Conservation (phyloP, 2,329 filamentous ascomycete genomes). For the Trichoderma brevicompactum region DNA sequence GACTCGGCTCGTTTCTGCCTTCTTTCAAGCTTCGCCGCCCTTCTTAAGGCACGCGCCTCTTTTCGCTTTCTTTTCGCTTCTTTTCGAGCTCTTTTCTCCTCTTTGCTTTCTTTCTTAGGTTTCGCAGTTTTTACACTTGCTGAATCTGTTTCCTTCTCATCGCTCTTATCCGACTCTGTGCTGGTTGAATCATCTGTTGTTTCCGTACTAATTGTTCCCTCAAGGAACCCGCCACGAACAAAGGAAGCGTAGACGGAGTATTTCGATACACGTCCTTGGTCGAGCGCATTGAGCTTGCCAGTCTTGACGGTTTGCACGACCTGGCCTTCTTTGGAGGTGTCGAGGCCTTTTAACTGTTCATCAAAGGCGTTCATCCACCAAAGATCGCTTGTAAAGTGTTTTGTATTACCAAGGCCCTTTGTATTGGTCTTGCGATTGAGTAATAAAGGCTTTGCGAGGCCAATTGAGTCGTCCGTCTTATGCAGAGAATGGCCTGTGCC, state of each 20-base stretch:
- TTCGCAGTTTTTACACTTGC: constrained; percentile 28
- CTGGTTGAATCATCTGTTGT: constrained; percentile 37
- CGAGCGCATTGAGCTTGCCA: constrained; percentile 60
- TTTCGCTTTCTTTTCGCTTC: constrained; percentile 38
- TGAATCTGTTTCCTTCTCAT: constrained; percentile 39
- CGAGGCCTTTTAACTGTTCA: constrained; percentile 80
- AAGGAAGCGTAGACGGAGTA: constrained; percentile 82
- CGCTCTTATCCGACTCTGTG: constrained; percentile 34
- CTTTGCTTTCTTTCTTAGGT: constrained; percentile 36
- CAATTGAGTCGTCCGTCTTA: constrained; percentile 69
- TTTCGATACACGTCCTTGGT: constrained; percentile 55
- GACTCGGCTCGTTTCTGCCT: constrained; percentile 36
- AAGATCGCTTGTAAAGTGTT: constrained; percentile 72
- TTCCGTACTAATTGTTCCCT: constrained; percentile 64
- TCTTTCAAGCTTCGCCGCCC: constrained; percentile 35
- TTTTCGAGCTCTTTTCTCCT: constrained; percentile 32
- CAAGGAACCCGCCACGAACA: constrained; percentile 77
- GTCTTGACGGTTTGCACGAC: constrained; percentile 60
- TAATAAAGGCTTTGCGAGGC: constrained; percentile 81
- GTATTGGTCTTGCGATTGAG: constrained; percentile 81
- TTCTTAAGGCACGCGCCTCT: constrained; percentile 34
- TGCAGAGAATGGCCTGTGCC: constrained; percentile 89
- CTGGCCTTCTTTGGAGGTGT: constrained; percentile 61
- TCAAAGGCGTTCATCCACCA: constrained; percentile 99
- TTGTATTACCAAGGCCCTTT: constrained; percentile 79